Evolutionary conservation across 257 asterid genomes (phyloP).

Genomic region (Solanum sejunctum): DNA sequence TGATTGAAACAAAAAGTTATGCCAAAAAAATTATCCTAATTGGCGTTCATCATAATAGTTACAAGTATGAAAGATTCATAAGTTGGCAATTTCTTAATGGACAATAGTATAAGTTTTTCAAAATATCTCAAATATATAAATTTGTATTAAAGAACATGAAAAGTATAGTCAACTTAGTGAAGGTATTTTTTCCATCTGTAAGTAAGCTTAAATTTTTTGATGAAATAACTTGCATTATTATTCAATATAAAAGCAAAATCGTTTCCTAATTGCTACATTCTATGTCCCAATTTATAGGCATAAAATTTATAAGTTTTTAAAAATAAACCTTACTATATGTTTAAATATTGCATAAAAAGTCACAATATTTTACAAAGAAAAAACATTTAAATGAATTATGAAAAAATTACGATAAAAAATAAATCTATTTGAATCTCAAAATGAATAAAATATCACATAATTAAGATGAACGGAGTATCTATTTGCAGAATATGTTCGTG

Average conservation of each 20-base stretch:
- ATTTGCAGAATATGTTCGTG: not conserved
- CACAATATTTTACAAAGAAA: not conserved
- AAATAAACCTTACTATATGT: not conserved
- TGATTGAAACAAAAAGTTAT: too few species aligned
- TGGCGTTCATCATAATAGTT: not conserved
- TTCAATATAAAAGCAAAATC: not conserved
- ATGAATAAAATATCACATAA: not conserved
- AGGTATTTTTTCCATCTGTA: not conserved
- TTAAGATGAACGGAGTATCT: not conserved
- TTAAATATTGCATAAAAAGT: not conserved
- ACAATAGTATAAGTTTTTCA: not conserved
- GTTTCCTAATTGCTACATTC: not conserved
- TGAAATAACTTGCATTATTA: not conserved
- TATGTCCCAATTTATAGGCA: not conserved
- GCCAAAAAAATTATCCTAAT: not conserved
- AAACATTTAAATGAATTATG: not conserved
- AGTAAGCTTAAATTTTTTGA: not conserved
- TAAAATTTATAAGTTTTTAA: not conserved
- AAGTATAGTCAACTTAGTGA: not conserved
- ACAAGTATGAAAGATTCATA: not conserved
- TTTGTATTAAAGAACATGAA: not conserved
- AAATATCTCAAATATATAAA: not conserved
- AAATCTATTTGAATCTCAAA: not conserved
- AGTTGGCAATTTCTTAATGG: not conserved
- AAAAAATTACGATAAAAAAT: not conserved